These are phyloP conservation scores for Colletotrichum siamense DNA, from an alignment of 2,329 filamentous ascomycete species.

Conservation along the genomic window DNA sequence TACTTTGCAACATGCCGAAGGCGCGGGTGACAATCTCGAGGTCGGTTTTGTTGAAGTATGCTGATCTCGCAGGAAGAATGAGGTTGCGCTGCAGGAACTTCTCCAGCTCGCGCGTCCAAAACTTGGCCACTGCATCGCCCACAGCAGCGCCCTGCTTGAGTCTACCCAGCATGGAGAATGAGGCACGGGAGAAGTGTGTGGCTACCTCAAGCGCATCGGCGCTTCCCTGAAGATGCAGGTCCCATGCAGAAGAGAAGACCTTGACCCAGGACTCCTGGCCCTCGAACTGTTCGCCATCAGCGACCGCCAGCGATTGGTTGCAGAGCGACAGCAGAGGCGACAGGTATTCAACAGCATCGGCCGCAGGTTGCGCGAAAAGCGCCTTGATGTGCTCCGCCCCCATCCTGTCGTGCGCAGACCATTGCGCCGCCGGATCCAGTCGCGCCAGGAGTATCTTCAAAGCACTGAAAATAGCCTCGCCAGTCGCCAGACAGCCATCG, in stretches of 20 bases:
- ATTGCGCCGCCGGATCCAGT: conserved; percentile 38
- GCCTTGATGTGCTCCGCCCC: conserved; percentile 65
- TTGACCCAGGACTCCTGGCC: conserved; percentile 53
- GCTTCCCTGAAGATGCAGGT: conserved; percentile 56
- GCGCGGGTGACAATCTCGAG: conserved; percentile 46
- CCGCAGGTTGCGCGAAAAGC: conserved; percentile 55
- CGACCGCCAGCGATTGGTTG: conserved; percentile 38
- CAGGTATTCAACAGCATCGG: conserved; percentile 51
- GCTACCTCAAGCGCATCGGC: conserved; percentile 56
- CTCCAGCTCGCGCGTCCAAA: conserved; percentile 53
- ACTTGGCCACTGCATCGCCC: conserved; percentile 30
- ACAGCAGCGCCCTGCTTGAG: conserved; percentile 34
- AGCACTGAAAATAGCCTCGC: conserved; percentile 53
- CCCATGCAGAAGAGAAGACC: conserved; percentile 54
- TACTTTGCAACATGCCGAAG: conserved; percentile 41
- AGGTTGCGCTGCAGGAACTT: conserved; percentile 56
- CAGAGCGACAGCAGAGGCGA: conserved; percentile 53
- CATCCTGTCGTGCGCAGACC: conserved; percentile 50
- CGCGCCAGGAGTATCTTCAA: conserved; percentile 52
- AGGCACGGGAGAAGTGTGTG: conserved; percentile 46
- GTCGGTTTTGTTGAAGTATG: conserved; percentile 48
- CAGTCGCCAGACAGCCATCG: conserved; percentile 49
- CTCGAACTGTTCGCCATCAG: conserved; percentile 35
- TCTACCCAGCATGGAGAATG: conserved; percentile 44
- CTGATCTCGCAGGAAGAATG: conserved; percentile 55